A percentile compares a stretch with the other conserved stretches of the same genome.
Conservation (phyloP, 495 filamentous ascomycete species). For the Aspergillus nidulans region DNA sequence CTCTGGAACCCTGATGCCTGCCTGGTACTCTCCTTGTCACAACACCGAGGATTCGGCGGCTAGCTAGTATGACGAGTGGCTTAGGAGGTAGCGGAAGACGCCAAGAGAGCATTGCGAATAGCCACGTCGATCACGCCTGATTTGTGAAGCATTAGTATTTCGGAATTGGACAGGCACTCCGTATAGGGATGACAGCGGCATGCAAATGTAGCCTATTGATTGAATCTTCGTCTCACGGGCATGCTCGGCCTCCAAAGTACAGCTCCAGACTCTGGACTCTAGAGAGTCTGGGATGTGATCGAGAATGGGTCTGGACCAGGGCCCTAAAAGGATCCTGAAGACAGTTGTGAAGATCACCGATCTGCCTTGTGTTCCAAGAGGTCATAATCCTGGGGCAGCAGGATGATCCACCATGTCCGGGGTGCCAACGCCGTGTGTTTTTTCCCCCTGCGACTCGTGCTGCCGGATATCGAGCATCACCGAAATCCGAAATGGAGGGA, state of each 20-base stretch:
- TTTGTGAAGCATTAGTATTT: neutral
- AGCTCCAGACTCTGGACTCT: neutral
- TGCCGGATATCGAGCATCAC: neutral
- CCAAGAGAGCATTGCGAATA: slow-evolving; percentile 9
- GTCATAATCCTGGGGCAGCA: neutral
- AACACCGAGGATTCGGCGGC: neutral
- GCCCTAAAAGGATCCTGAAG: neutral
- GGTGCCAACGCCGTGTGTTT: neutral
- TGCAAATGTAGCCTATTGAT: neutral
- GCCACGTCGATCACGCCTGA: slow-evolving; percentile 6
- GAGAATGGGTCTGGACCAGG: neutral
- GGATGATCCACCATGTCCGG: neutral
- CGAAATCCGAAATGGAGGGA: neutral
- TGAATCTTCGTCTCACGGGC: neutral
- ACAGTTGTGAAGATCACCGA: slow-evolving; percentile 1
- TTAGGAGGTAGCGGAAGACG: slow-evolving; percentile 7
- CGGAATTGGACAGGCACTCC: neutral
- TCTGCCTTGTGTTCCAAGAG: neutral
- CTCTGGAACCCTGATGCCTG: neutral
- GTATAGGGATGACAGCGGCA: slow-evolving; percentile 3
- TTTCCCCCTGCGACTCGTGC: neutral
- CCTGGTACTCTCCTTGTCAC: neutral
- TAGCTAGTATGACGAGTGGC: slow-evolving; percentile 1
- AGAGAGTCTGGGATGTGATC: neutral
- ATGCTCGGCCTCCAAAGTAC: neutral